Evolutionary conservation across 257 asterid genomes (phyloP), one percentile per base, ranked within the genome.

Genomic region (Prunella vulgaris): DNA sequence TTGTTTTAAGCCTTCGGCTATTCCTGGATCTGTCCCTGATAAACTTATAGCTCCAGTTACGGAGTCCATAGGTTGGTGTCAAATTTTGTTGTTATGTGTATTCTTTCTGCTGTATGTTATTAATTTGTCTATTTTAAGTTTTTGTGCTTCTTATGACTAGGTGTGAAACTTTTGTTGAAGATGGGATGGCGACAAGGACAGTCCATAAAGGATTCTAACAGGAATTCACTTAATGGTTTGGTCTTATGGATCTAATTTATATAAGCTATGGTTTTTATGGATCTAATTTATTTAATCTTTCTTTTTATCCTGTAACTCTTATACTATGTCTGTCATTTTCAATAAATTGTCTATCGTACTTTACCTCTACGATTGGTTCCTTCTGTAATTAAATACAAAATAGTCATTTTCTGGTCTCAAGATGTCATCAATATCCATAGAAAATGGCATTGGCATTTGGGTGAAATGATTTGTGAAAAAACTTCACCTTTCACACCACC

Each of bases 181-280:
- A 93, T 93, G 98, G 98, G 98, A 78, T 93, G 98, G 98, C 80
- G 96, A 61, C 95, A 83, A 60, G 97, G 98, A 69, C 93, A 86
- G 51, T 88, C 96, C 65, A 84, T 93, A 63, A 88, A 84, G 79
- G 89, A 81, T 68, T 84, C 90, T 27, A 84, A 77, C 76, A 66
- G 66, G 71, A 76, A 85, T 70, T 78, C 92, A 27, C 78, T 80
- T 58, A 72, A 81, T 77, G 96, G 98, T 93, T 84, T 76, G 74
- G 76, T 10, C 60, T 54, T 54, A 54, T 25, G n/a, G n/a, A n/a
- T n/a, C n/a, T n/a, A n/a, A n/a, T n/a, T n/a, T n/a, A n/a, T n/a
- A n/a, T n/a, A n/a, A n/a, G n/a, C n/a, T n/a, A n/a, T n/a, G n/a
- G n/a, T n/a, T n/a, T n/a, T n/a, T n/a, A n/a, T n/a, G 38, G n/a